Evolutionary conservation across 306 rosid species (phyloP), one percentile per base, ranked within the genome.

Genomic region (Cicer chorassanicum): DNA sequence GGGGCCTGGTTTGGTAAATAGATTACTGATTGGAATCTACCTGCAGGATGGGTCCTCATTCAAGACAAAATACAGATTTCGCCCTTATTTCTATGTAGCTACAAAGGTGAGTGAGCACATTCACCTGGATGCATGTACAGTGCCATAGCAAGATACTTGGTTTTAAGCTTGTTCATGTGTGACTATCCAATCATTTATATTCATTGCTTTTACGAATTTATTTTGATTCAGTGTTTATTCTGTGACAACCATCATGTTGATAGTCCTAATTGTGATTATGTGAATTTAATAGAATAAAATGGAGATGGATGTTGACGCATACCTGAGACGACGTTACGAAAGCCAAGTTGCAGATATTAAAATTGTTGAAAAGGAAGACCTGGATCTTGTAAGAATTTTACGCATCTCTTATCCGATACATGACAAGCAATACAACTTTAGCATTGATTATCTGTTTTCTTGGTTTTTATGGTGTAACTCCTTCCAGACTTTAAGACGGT

Each of bases 11-110:
- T 75, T 15, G 19, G 51, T 68, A 19, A 57, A 51, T 73, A 24
- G 68, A 60, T 83, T 14, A 79, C 60, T 77, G 40, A 72, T 82
- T 73, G 75, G 72, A 80, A 36, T 74, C 70, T 88, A 74, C 66
- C 74, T 76, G 80, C 86, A 93, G 98, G 98, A 93, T 87, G 98
- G 98, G 72, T 87, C 96, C 24, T 21, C 88, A 54, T 93, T 93
- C 89, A 91, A 93, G 86, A 44, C 93, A 74, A 93, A 93, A 80
- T 90, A 88, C 80, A 88, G 87, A 81, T 93, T 91, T 74, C 88
- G 86, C 8, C 97, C 98, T 63, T 93, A 93, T 78, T 88, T 93
- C 80, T 93, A 93, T 79, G 90, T 81, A 51, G 89, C 96, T 79
- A 83, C 96, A 48, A 93, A 91, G 98, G 98, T 93, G 48, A 70